A percentile compares a stretch with the other conserved stretches of the same genome.
phyloP scores from a whole-genome alignment of 495 filamentous ascomycete genomes.

The Penicillium subrubescens region DNA sequence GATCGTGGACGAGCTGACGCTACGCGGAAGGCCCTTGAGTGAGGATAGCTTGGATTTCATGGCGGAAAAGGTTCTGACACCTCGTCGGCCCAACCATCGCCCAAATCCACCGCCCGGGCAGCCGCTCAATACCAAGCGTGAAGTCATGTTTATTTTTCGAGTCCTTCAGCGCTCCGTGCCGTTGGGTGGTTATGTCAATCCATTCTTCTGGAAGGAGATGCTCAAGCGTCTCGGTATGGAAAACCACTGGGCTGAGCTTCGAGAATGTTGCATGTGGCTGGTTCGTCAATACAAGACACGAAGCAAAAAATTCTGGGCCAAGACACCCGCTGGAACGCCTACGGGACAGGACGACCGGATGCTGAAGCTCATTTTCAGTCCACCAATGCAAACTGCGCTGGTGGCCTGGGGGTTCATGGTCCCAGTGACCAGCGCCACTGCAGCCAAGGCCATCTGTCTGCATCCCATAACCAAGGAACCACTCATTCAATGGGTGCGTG shows the following conservation, averaged over 20 bases:
- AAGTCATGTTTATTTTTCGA: slow-evolving; percentile 38
- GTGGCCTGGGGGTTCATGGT: slow-evolving; percentile 62
- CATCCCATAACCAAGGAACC: slow-evolving; percentile 13
- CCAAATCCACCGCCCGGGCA: slow-evolving; percentile 17
- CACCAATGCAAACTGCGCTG: slow-evolving; percentile 51
- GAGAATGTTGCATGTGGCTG: slow-evolving; percentile 46
- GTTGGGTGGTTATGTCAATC: slow-evolving; percentile 31
- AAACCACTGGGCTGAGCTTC: slow-evolving; percentile 39
- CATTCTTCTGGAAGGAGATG: slow-evolving; percentile 44
- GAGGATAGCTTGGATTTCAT: slow-evolving; percentile 41
- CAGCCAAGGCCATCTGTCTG: slow-evolving; percentile 12
- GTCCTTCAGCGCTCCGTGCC: slow-evolving; percentile 39
- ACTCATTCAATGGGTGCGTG: slow-evolving; percentile 49
- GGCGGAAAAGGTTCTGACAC: slow-evolving; percentile 34
- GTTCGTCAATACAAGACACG: slow-evolving; percentile 33
- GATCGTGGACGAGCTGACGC: slow-evolving; percentile 38
- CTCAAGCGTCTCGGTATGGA: slow-evolving; percentile 46
- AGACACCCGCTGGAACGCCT: not conserved
- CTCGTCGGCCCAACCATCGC: slow-evolving; percentile 32
- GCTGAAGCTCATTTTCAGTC: slow-evolving; percentile 48
- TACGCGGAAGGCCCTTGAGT: slow-evolving; percentile 29
- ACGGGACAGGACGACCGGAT: slow-evolving; percentile 22
- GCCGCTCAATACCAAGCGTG: slow-evolving; percentile 21
- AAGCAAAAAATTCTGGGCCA: not conserved
- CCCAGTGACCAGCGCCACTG: slow-evolving; percentile 25